Evolutionary conservation across 805 yeast species (phyloP).

Genomic region (Spathaspora arborariae): DNA sequence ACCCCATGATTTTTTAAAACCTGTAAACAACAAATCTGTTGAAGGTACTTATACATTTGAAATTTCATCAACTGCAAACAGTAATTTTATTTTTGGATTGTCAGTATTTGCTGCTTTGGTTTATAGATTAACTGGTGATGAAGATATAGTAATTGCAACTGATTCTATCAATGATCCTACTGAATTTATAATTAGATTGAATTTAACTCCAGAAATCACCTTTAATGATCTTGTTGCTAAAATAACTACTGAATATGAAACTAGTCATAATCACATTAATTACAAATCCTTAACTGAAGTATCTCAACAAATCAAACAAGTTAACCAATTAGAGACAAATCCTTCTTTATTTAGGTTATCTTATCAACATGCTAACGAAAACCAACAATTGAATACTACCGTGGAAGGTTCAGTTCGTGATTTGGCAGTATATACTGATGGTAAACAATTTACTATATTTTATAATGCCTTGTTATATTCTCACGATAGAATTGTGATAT

Average conservation of each 20-base stretch:
- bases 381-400: slow-evolving; percentile 42
- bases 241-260: slow-evolving; percentile 39
- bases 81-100: slow-evolving; percentile 49
- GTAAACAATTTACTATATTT: slow-evolving; percentile 39
- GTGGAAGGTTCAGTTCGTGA: slow-evolving; percentile 60
- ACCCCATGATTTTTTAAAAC: slow-evolving; percentile 84
- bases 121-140: slow-evolving; percentile 87
- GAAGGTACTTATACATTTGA: slow-evolving; percentile 48
- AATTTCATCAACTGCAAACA: slow-evolving; percentile 1
- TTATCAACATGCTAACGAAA: slow-evolving; percentile 43
- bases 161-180: slow-evolving; percentile 30
- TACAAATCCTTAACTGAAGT: slow-evolving; percentile 50
- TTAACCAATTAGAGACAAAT: slow-evolving; percentile 48
- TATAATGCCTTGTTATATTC: slow-evolving; percentile 78
- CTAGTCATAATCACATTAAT: slow-evolving; percentile 36
- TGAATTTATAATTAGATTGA: slow-evolving; percentile 61
- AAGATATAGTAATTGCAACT: slow-evolving; percentile 85
- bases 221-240: slow-evolving; percentile 51
- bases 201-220: slow-evolving; percentile 49
- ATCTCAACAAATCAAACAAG: slow-evolving; percentile 45
- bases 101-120: slow-evolving; percentile 68
- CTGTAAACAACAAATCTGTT: slow-evolving; percentile 61
- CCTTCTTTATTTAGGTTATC: slow-evolving; percentile 66
- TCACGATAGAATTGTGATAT: slow-evolving; percentile 59
- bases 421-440: slow-evolving; percentile 49